These are phyloP conservation scores for Lachnellula hyalina DNA, from an alignment of 2,329 filamentous ascomycete species.

Conservation along the genomic window DNA sequence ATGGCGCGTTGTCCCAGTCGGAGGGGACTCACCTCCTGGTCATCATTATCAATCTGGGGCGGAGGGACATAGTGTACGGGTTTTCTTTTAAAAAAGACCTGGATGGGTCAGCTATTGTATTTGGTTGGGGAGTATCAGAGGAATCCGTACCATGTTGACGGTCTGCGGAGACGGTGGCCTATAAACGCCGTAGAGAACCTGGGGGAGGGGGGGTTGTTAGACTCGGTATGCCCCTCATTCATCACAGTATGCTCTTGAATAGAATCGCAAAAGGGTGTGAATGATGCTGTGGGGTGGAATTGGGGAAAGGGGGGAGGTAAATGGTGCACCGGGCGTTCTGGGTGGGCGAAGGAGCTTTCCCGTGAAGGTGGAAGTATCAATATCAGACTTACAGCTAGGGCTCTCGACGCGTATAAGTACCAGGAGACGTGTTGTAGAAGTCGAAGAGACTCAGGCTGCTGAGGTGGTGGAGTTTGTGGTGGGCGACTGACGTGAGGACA, in stretches of 20 bases:
- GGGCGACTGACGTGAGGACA: constrained; percentile 16
- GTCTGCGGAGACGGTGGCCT: constrained; percentile 9
- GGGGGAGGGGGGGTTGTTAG: constrained; percentile 19
- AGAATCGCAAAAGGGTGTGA: constrained; percentile 1
- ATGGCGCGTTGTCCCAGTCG: constrained; percentile 12
- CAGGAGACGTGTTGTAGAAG: constrained; percentile 15
- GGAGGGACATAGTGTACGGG: constrained; percentile 76
- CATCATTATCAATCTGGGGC: constrained; percentile 71
- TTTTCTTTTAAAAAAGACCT: constrained; percentile 97
- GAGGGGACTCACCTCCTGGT: constrained; percentile 63
- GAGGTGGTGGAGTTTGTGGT: constrained; percentile 22
- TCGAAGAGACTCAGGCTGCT: constrained; percentile 31
- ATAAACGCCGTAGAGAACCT: constrained; percentile 17
- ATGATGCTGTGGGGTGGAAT: constrained; percentile 10
- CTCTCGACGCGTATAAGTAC: constrained; percentile 26
- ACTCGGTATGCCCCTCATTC: constrained; percentile 17
- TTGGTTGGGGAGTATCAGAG: background rate
- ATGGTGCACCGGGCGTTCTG: constrained; percentile 9
- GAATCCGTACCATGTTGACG: constrained; percentile 25
- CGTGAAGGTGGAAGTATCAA: constrained; percentile 12
- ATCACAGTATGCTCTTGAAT: constrained; percentile 3
- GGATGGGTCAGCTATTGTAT: constrained; percentile 7
- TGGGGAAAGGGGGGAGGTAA: background rate
- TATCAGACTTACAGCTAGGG: constrained; percentile 23
- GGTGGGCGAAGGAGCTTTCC: constrained; percentile 14